Conservation (phyloP, 2,329 filamentous ascomycete genomes). For the Pezicula carpinea region DNA sequence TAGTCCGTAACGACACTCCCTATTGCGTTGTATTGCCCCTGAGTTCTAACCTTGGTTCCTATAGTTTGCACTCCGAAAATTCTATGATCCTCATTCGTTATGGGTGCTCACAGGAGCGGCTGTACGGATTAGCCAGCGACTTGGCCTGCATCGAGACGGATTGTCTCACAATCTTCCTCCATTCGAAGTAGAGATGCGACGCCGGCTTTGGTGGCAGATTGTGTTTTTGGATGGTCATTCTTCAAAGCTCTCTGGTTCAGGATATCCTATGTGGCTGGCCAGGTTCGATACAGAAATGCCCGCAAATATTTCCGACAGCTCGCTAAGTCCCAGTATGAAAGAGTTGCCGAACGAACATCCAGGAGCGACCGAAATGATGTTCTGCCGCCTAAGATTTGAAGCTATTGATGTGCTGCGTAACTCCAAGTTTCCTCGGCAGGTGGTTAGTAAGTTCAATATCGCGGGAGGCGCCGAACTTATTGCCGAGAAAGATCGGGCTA, state of each 20-base stretch:
- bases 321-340: slow-evolving; percentile 39
- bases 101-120: slow-evolving; percentile 35
- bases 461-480: not conserved
- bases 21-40: too few relatives aligned
- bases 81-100: too few relatives aligned
- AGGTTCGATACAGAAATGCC: slow-evolving; percentile 44
- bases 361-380: slow-evolving; percentile 42
- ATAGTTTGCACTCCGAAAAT: too few relatives aligned
- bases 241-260: slow-evolving; percentile 49
- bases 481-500: not conserved
- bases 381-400: slow-evolving; percentile 30
- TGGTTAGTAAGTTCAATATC: not conserved
- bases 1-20: too few relatives aligned
- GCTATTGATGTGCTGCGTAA: slow-evolving; percentile 12
- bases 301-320: slow-evolving; percentile 48
- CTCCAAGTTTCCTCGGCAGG: slow-evolving; percentile 1
- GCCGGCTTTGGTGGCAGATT: slow-evolving; percentile 59
- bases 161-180: slow-evolving; percentile 29
- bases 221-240: slow-evolving; percentile 52
- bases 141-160: slow-evolving; percentile 43
- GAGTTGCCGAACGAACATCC: slow-evolving; percentile 34
- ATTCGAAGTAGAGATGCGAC: slow-evolving; percentile 55
- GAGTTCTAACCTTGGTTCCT: too few relatives aligned
- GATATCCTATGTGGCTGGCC: slow-evolving; percentile 35
- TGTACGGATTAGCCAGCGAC: slow-evolving; percentile 42